Conservation (phyloP, 2,329 filamentous ascomycete genomes). For the Claviceps sp. region DNA sequence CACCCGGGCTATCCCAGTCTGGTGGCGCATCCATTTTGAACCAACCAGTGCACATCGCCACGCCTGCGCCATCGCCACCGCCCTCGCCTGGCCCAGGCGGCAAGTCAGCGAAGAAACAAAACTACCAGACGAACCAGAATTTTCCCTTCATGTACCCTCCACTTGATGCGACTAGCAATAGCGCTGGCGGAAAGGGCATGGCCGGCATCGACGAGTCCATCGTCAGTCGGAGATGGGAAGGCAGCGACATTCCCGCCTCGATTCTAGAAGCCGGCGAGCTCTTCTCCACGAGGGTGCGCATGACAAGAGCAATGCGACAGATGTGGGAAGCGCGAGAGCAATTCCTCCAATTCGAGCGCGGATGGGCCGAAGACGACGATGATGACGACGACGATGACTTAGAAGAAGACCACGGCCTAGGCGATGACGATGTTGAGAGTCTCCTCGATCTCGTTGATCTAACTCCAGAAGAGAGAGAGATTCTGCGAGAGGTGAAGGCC, state of each 20-base stretch:
- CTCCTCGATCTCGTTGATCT: conserved; percentile 34
- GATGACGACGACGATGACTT: conserved; percentile 26
- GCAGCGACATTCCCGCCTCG: conserved; percentile 85
- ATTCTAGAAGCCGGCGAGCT: conserved; percentile 90
- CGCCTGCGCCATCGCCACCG: conserved; percentile 86
- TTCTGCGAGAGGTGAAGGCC: conserved; percentile 28
- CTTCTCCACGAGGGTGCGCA: conserved; percentile 79
- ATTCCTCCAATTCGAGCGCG: conserved; percentile 84
- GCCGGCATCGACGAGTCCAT: conserved; percentile 68
- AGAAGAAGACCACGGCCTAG: conserved; percentile 19
- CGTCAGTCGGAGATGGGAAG: conserved; percentile 79
- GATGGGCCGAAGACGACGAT: conserved; percentile 52
- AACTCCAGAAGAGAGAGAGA: conserved; percentile 25
- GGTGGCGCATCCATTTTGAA: conserved; percentile 72
- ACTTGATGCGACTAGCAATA: conserved; percentile 76
- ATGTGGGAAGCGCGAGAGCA: conserved; percentile 88
- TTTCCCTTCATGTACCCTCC: conserved; percentile 97
- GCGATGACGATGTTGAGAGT: conserved; percentile 31
- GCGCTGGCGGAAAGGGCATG: conserved; percentile 75
- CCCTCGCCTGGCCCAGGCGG: conserved; percentile 78
- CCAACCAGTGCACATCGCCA: conserved; percentile 97
- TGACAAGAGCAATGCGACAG: conserved; percentile 82
- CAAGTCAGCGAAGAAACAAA: conserved; percentile 95
- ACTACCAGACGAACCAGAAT: conserved; percentile 98
- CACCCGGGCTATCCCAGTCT: conserved; percentile 37